Evolutionary conservation across 352 stramenopile species (phyloP).

Genomic region (Phytopythium mirpurense): DNA sequence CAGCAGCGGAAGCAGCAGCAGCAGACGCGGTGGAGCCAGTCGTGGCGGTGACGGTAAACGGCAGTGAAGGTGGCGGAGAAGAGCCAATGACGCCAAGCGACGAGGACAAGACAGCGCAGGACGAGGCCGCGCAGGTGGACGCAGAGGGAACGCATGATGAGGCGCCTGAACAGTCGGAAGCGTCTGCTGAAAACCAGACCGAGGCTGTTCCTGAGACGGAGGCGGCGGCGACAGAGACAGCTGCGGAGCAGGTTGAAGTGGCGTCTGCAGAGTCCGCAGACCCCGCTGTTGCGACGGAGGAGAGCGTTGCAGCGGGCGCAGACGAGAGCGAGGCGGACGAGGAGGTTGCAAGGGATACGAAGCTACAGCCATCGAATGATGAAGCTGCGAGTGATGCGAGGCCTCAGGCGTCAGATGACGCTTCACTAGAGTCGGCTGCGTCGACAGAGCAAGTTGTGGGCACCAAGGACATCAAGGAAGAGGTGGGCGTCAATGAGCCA

Average conservation of each 20-base stretch:
- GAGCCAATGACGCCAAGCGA: background rate
- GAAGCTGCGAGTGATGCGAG: background rate
- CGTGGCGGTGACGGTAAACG: background rate
- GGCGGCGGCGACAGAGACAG: background rate
- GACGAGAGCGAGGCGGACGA: background rate
- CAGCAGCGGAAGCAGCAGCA: background rate
- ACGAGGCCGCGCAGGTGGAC: background rate
- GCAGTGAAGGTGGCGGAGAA: background rate
- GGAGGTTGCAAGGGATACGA: background rate
- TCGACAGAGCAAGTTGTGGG: background rate
- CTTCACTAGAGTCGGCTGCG: background rate
- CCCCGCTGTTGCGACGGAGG: background rate
- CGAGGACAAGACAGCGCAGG: background rate
- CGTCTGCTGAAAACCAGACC: too few relatives aligned
- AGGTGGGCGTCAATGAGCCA: background rate
- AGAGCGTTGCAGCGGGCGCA: background rate
- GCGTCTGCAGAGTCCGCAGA: background rate
- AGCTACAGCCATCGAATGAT: background rate
- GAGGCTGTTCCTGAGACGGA: too few relatives aligned
- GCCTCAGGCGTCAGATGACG: background rate
- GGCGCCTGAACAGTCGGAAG: background rate
- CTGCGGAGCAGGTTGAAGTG: background rate
- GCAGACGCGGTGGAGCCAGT: background rate
- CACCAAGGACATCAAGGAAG: background rate
- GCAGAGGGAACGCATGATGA: background rate